Evolutionary conservation across 805 yeast genomes (phyloP).

Genomic region (Zygoascus biomembranicola): DNA sequence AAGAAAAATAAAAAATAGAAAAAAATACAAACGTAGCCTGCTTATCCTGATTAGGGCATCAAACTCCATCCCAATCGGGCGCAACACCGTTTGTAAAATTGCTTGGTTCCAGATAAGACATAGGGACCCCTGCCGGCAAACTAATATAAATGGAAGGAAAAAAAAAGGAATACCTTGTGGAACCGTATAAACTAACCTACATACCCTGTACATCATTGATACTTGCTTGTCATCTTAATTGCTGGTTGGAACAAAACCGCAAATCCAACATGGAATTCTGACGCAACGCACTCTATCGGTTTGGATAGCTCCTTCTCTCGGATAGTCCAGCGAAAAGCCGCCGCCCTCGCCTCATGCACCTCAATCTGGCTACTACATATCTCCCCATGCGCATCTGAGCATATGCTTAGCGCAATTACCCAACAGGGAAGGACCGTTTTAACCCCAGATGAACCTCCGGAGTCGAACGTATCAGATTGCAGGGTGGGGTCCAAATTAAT

Average conservation of each 20-base stretch:
- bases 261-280: too few relatives aligned
- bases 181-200: too few relatives aligned
- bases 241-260: too few relatives aligned
- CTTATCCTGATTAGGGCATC: background rate
- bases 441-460: background rate
- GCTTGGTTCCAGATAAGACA: background rate
- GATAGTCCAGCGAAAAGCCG: too few relatives aligned
- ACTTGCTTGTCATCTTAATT: too few relatives aligned
- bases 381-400: background rate
- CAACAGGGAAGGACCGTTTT: background rate
- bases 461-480: background rate
- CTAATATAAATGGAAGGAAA: too few relatives aligned
- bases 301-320: too few relatives aligned
- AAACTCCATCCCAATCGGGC: background rate
- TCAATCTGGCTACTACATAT: background rate
- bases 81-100: background rate
- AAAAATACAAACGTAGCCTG: background rate
- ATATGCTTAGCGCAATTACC: background rate
- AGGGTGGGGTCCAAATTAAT: background rate
- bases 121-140: background rate
- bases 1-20: too few relatives aligned
- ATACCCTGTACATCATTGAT: too few relatives aligned
- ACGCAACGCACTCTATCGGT: too few relatives aligned
- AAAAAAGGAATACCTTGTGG: too few relatives aligned
- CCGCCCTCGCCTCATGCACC: background rate